Conservation (phyloP, 176 grass and related monocot genomes). For the Echinochloa phyllopogon region DNA sequence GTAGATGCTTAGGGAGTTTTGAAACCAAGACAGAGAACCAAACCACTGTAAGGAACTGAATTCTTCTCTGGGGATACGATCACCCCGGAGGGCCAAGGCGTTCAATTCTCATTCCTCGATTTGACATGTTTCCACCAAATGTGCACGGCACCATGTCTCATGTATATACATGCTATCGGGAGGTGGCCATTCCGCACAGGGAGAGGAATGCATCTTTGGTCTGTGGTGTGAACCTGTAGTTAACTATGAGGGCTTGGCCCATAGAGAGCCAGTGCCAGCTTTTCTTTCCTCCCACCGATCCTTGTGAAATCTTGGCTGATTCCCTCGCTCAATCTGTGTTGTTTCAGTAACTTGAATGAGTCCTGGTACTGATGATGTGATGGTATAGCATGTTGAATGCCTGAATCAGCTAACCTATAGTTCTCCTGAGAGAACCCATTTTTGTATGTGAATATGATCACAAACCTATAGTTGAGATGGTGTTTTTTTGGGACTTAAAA, state of each 20-base stretch:
- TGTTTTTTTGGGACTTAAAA: neutral
- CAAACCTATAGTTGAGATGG: neutral
- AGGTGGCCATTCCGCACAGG: neutral
- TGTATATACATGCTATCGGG: constrained; percentile 17
- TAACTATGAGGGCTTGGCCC: neutral
- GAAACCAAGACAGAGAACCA: neutral
- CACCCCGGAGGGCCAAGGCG: neutral
- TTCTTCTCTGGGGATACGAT: neutral
- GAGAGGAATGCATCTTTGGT: neutral
- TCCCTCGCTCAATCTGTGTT: neutral
- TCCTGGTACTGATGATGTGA: neutral
- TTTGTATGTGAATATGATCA: constrained; percentile 30
- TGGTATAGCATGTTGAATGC: neutral
- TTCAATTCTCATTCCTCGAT: constrained; percentile 9
- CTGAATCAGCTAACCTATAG: neutral
- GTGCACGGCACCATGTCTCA: neutral
- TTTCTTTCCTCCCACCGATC: neutral
- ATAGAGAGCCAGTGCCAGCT: neutral
- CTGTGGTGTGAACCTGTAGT: constrained; percentile 15
- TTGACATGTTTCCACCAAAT: neutral
- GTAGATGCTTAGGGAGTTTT: constrained; percentile 15
- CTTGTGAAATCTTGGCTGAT: constrained; percentile 14
- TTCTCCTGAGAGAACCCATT: neutral
- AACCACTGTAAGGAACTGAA: neutral
- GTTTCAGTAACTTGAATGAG: neutral